phyloP scores from a whole-genome alignment of 2,329 filamentous ascomycete genomes.

The Nigrospora osmanthi region DNA sequence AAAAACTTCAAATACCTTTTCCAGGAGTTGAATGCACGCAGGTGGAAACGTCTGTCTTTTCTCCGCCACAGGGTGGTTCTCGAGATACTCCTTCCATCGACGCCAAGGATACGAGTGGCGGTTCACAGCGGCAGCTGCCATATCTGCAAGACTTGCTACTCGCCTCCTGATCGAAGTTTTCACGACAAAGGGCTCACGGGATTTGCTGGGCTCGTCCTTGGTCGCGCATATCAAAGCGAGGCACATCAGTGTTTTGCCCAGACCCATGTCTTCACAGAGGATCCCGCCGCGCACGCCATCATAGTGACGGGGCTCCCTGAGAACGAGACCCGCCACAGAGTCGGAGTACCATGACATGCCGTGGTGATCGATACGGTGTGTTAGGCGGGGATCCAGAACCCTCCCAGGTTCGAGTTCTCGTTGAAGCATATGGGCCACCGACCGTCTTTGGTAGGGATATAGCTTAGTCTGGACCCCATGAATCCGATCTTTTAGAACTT shows the following conservation, averaged over 20 bases:
- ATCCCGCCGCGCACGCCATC: slow-evolving; percentile 71
- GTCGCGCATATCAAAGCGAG: slow-evolving; percentile 72
- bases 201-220: slow-evolving; percentile 56
- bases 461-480: slow-evolving; percentile 56
- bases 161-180: slow-evolving; percentile 28
- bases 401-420: slow-evolving; percentile 60
- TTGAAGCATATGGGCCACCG: slow-evolving; percentile 77
- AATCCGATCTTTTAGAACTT: slow-evolving; percentile 44
- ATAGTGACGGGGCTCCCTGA: slow-evolving; percentile 62
- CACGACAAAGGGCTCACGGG: slow-evolving; percentile 49
- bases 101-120: slow-evolving; percentile 65
- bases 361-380: slow-evolving; percentile 49
- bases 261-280: slow-evolving; percentile 72
- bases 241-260: slow-evolving; percentile 84
- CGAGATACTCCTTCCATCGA: slow-evolving; percentile 47
- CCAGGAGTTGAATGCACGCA: slow-evolving; percentile 47
- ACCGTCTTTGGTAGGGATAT: slow-evolving; percentile 73
- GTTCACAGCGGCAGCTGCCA: slow-evolving; percentile 65
- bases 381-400: slow-evolving; percentile 67
- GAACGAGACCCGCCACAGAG: slow-evolving; percentile 50
- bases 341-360: slow-evolving; percentile 65
- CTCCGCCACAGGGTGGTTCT: slow-evolving; percentile 26
- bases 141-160: slow-evolving; percentile 60
- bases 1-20: slow-evolving; percentile 9
- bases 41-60: not conserved